Conservation (phyloP, 1,284 basidiomycete species). For the Heterobasidion parviporum region DNA sequence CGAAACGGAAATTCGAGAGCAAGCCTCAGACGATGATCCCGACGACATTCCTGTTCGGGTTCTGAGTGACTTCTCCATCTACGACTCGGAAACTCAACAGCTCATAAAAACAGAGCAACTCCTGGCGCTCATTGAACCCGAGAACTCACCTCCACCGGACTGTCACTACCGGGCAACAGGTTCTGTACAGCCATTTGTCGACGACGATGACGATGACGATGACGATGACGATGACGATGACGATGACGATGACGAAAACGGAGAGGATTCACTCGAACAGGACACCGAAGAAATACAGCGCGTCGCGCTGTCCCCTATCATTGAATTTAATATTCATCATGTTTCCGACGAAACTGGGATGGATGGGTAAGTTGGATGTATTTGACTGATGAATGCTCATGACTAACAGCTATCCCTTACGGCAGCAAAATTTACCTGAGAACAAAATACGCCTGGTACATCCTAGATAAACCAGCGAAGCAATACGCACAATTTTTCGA, state of each 20-base stretch:
- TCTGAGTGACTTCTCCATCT: constrained; percentile 6
- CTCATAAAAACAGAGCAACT: background rate
- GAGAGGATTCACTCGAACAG: too few species aligned
- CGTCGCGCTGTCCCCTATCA: constrained; percentile 4
- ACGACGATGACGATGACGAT: too few species aligned
- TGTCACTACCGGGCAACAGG: too few species aligned
- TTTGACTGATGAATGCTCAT: constrained; percentile 12
- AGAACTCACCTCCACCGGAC: too few species aligned
- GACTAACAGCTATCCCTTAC: background rate
- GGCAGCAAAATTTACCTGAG: constrained; percentile 31
- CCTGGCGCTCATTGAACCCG: constrained; percentile 13
- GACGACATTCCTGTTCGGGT: constrained; percentile 1
- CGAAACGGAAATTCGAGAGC: background rate
- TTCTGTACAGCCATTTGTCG: too few species aligned
- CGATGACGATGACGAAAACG: constrained; percentile 11
- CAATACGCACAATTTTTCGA: constrained; percentile 34
- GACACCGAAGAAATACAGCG: background rate
- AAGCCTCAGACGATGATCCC: background rate
- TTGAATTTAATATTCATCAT: constrained; percentile 35
- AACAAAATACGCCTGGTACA: constrained; percentile 52
- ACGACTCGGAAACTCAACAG: background rate
- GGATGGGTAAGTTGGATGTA: constrained; percentile 27
- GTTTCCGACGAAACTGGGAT: constrained; percentile 14
- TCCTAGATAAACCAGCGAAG: constrained; percentile 38
- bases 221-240: constrained; percentile 5